A percentile compares a stretch with the other conserved stretches of the same genome.
phyloP scores from a whole-genome alignment of 2,329 filamentous ascomycete genomes.

The Dactylellina parvicollis region DNA sequence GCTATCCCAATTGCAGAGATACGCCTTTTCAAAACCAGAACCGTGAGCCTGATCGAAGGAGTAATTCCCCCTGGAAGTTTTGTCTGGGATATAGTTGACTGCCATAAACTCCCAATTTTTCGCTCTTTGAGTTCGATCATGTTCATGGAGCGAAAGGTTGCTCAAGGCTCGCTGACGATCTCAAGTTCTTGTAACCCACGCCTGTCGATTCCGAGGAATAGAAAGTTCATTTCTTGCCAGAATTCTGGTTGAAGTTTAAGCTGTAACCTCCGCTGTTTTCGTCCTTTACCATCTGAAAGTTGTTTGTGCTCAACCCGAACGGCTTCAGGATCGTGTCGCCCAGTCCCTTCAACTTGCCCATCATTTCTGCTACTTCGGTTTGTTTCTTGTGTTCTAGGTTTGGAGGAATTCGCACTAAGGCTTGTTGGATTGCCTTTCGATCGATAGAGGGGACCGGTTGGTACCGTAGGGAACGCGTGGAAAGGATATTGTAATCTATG shows the following conservation, averaged over 20 bases:
- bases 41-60: neutral
- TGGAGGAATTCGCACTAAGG: constrained; percentile 67
- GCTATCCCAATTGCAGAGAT: neutral
- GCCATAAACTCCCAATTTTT: neutral
- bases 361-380: constrained; percentile 93
- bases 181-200: neutral
- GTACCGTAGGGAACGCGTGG: constrained; percentile 13
- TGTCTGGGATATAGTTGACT: neutral
- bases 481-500: constrained; percentile 47
- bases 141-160: neutral
- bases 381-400: constrained; percentile 81
- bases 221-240: constrained; percentile 13
- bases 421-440: constrained; percentile 30
- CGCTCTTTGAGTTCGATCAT: neutral
- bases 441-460: constrained; percentile 48
- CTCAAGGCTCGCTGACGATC: neutral
- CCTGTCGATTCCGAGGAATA: too few relatives aligned
- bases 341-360: constrained; percentile 91
- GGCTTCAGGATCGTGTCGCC: constrained; percentile 92
- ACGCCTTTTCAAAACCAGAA: neutral
- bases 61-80: neutral
- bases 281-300: constrained; percentile 93
- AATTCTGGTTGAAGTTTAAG: constrained; percentile 78
- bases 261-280: constrained; percentile 90
- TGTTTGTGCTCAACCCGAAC: constrained; percentile 91